A percentile compares a stretch with the other conserved stretches of the same genome.
phyloP scores from a whole-genome alignment of 805 yeast species.

The Metschnikowia henanensis region DNA sequence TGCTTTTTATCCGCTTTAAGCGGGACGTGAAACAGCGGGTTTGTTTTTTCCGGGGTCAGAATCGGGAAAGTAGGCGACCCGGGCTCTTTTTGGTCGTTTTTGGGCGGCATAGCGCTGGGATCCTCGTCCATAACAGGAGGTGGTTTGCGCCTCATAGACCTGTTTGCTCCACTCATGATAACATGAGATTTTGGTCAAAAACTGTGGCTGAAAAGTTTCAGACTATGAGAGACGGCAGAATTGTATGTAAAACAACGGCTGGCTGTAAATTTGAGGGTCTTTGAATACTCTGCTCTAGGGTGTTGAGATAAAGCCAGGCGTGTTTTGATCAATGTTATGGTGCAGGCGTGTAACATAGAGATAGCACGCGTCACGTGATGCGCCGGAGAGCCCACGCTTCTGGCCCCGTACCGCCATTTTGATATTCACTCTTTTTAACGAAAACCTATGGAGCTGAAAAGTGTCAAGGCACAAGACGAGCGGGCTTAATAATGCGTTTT shows the following conservation, averaged over 20 bases:
- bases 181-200: background rate
- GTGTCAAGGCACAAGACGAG: too few relatives aligned
- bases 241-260: too few relatives aligned
- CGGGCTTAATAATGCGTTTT: too few relatives aligned
- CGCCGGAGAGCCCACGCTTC: too few relatives aligned
- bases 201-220: too few relatives aligned
- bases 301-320: too few relatives aligned
- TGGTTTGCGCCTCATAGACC: constrained; percentile 16
- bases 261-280: too few relatives aligned
- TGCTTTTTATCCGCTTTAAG: background rate
- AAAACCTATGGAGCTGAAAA: too few relatives aligned
- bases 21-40: background rate
- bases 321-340: too few relatives aligned
- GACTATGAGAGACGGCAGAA: background rate
- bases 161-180: constrained; percentile 5
- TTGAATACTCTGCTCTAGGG: too few relatives aligned
- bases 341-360: background rate
- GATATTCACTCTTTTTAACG: too few relatives aligned
- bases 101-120: background rate
- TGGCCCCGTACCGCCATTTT: too few relatives aligned
- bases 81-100: background rate
- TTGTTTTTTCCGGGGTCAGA: constrained; percentile 6
- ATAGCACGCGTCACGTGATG: constrained; percentile 6
- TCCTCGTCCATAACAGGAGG: constrained; percentile 13
- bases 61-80: background rate